Conservation (phyloP, 257 asterid genomes). For the Nicotiana knightiana region DNA sequence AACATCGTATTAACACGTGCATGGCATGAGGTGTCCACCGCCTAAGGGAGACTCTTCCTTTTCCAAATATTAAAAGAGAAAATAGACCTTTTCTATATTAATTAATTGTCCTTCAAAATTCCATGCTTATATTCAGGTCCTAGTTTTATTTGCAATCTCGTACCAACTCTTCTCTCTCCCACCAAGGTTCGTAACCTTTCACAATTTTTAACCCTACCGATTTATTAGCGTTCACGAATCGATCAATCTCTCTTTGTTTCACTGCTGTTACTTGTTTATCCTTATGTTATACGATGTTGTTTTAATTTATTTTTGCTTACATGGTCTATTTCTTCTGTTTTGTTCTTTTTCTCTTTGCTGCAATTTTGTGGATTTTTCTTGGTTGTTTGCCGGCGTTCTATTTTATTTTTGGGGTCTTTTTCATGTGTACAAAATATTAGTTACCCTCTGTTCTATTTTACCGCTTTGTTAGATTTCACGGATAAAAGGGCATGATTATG, state of each 20-base stretch:
- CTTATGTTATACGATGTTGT: background rate
- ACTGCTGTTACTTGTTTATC: background rate
- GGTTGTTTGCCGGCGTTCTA: background rate
- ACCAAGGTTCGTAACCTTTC: constrained; percentile 14
- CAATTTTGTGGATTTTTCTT: background rate
- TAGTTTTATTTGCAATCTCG: background rate
- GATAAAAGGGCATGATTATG: background rate
- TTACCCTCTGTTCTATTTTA: background rate
- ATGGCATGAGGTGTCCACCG: constrained; percentile 10
- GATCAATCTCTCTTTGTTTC: background rate
- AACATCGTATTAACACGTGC: background rate
- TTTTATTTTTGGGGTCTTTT: background rate
- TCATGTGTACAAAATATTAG: background rate
- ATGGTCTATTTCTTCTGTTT: background rate
- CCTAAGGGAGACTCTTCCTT: constrained; percentile 1
- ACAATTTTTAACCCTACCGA: constrained; percentile 7
- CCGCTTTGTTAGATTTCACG: background rate
- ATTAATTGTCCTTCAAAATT: background rate
- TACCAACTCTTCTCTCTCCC: background rate
- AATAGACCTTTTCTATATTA: background rate
- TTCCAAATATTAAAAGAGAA: background rate
- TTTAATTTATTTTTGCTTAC: background rate
- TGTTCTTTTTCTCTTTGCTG: background rate
- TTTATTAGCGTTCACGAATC: background rate
- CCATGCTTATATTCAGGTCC: background rate